Evolutionary conservation across 768 basidiomycete genomes (phyloP).

Genomic region (Sarcodon sp.): DNA sequence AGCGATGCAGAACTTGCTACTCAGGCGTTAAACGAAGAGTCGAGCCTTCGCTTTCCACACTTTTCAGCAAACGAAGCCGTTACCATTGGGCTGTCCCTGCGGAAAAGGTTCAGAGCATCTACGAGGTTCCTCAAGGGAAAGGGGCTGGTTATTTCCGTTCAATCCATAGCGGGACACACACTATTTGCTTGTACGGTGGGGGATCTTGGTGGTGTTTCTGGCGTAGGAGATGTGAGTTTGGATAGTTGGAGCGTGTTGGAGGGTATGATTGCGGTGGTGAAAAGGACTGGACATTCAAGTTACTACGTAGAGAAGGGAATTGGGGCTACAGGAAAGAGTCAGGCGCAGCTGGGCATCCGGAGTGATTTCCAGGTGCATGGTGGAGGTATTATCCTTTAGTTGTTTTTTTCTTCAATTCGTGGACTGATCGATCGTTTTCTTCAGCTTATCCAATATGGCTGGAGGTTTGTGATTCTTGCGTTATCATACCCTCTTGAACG

Average conservation of each 20-base stretch:
- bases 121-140: constrained; percentile 64
- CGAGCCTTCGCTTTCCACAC: constrained; percentile 52
- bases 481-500: not conserved
- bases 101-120: constrained; percentile 72
- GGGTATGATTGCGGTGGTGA: constrained; percentile 67
- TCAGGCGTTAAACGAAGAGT: constrained; percentile 60
- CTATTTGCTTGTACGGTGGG: constrained; percentile 79
- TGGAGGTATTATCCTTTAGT: constrained; percentile 38
- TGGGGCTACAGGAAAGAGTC: constrained; percentile 70
- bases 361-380: constrained; percentile 55
- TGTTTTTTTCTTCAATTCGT: constrained; percentile 1
- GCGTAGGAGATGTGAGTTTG: constrained; percentile 63
- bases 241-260: constrained; percentile 74
- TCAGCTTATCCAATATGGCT: constrained; percentile 80
- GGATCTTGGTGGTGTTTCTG: constrained; percentile 54
- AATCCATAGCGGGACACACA: constrained; percentile 66
- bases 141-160: constrained; percentile 71
- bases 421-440: constrained; percentile 1
- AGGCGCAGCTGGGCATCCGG: constrained; percentile 59
- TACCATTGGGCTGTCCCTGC: constrained; percentile 64
- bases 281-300: constrained; percentile 72
- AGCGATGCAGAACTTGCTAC: constrained; percentile 64
- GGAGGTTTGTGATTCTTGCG: constrained; percentile 31
- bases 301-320: constrained; percentile 83
- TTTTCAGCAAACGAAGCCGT: constrained; percentile 73